Evolutionary conservation across 192 early-diverging fungal species (phyloP).

Genomic region (Radiomyces spectabilis): DNA sequence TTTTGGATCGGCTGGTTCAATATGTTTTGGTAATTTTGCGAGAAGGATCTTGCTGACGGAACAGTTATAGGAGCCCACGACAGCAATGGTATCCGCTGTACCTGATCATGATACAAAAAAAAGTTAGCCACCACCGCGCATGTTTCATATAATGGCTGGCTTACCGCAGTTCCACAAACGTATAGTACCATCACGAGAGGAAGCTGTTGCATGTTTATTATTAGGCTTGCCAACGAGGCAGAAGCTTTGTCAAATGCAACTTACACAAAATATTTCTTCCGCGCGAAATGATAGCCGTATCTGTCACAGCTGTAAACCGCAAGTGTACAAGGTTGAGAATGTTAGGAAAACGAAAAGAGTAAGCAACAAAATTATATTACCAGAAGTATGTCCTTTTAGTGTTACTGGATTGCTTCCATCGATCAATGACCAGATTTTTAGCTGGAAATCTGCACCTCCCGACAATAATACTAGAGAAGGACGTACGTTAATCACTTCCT

Average conservation of each 20-base stretch:
- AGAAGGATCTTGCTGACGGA: conserved; percentile 32
- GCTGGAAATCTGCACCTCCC: conserved; percentile 57
- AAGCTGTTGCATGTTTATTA: conserved; percentile 24
- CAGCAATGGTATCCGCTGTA: conserved; percentile 33
- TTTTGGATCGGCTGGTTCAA: neutral
- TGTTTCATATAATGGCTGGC: too few species aligned
- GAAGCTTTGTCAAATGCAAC: neutral
- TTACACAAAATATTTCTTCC: conserved; percentile 65
- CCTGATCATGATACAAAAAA: too few species aligned
- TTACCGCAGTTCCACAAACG: conserved; percentile 53
- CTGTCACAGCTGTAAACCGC: conserved; percentile 39
- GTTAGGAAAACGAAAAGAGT: too few species aligned
- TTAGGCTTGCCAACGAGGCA: neutral
- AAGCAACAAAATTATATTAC: conserved; percentile 9
- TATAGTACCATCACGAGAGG: conserved; percentile 47
- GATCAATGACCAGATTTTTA: conserved; percentile 67
- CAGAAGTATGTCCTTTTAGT: conserved; percentile 56
- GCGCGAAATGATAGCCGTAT: conserved; percentile 53
- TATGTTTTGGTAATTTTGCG: neutral
- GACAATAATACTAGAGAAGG: conserved; percentile 60
- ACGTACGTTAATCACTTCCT: too few species aligned
- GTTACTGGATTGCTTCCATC: conserved; percentile 72
- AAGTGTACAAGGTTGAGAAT: neutral
- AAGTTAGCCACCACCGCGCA: too few species aligned
- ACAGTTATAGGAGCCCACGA: conserved; percentile 13